Evolutionary conservation across 2,329 filamentous ascomycete genomes (phyloP), one percentile per base, ranked within the genome.

Genomic region (Alternaria gansuensis): DNA sequence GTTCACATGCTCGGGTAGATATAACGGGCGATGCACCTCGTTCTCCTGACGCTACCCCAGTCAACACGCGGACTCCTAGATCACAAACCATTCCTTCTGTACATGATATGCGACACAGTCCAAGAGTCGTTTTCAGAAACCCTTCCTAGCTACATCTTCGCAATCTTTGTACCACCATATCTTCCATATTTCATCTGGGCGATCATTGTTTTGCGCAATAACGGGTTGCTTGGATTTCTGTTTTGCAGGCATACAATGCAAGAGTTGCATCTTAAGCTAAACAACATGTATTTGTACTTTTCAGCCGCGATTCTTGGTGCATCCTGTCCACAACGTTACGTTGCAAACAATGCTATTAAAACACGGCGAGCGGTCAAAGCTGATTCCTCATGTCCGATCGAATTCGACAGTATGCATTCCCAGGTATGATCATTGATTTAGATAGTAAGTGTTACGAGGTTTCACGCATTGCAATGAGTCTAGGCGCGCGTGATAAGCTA

Each of bases 81-180:
- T 44, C 48, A 29, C 28, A 23, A 3, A 31, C 28, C 3, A 36
- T 50, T n/a, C 48, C 56, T 34, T 5, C 33, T 3, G 23, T 59
- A 33, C n/a, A 26, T 4, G 59, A 59, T 26, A 51, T 50, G 11
- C 44, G 56, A 14, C 54, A 28, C 9, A 59, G 37, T 5, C 59
- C 59, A 4, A 49, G 28, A 14, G 29, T 56, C 14, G 21, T 59
- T 4, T 28, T 54, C 4, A 31, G 29, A 14, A 33, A 36, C 13
- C 33, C 29, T 2, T 29, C 21, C 8, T 52, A 48, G 44, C 17
- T 29, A 2, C 39, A 31, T 6, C 4, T 5, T 10, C 5, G 17
- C 21, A 21, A 10, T 13, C 29, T 33, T 17, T 29, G 45, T 37
- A 39, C 31, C 17, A 17, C 17, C 8, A 6, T 13, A 5, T n/a